Base-by-base conservation (phyloP, 1,284 basidiomycete genomes). In the Pterulicium gracile region DNA sequence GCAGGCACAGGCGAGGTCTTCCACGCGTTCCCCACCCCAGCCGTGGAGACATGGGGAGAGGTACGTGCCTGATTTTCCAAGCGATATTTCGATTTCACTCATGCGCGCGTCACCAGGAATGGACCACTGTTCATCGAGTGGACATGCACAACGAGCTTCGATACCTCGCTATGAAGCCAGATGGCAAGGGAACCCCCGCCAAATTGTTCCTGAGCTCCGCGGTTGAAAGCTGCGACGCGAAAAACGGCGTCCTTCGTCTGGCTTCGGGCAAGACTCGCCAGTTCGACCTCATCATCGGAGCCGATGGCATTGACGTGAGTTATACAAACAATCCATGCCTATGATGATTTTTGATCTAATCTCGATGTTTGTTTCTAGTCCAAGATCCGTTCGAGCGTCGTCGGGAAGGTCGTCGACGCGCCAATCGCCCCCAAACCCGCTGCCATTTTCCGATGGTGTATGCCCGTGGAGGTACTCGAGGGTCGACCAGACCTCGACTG, bases 271-370 rank as follows among this genome's bases (percentile, higher is more conserved):
- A 7, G 42, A 43, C 42, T 10, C 42, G n/a, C 22, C 14, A 12
- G 22, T 43, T 21, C 18, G 42, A 43, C 22, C 42, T 43, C 17
- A 43, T 43, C 42, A 22, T 43, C n/a, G 42, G 42, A n/a, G 15
- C 42, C 12, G 42, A 43, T 43, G 42, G 42, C 7, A 43, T 43
- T n/a, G 14, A 43, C 22, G 42, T 43, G 42, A 43, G 42, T 21
- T 40, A n/a, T n/a, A n/a, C n/a, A n/a, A n/a, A n/a, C n/a, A n/a
- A n/a, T n/a, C n/a, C n/a, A n/a, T n/a, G n/a, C n/a, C n/a, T n/a
- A n/a, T n/a, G n/a, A n/a, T n/a, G n/a, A n/a, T n/a, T n/a, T n/a
- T n/a, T n/a, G n/a, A n/a, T n/a, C n/a, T n/a, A n/a, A n/a, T n/a
- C 4, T n/a, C n/a, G n/a, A n/a, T n/a, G n/a, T n/a, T n/a, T n/a